Evolutionary conservation across 345 rosid genomes (phyloP), one percentile per base, ranked within the genome.

Genomic region (Salix arbutifolia): DNA sequence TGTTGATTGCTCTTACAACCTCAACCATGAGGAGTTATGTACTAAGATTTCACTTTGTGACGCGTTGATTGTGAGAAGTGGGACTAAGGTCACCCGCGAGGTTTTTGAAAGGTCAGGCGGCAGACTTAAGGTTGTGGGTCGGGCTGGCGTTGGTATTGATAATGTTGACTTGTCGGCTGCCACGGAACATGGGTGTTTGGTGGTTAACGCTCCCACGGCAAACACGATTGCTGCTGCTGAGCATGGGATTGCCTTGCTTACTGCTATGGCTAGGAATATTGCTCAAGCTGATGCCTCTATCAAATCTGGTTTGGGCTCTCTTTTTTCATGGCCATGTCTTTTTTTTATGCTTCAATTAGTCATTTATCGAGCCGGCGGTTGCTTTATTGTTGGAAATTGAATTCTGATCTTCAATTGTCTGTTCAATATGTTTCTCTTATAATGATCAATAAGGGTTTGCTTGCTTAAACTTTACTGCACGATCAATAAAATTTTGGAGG

Each of bases 1-100:
- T 33, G 79, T 72, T 25, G 83, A 80, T 35, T 80, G 83, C 77
- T 76, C 83, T 14, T 76, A 76, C 56, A 80, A 80, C 73, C 80
- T 80, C 25, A 65, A 61, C 69, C 73, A 46, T 0, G 83, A 80
- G 66, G 80, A 77, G 74, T 19, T 65, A 8, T 77, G 80, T 37
- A 71, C 80, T 7, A 77, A 77, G 52, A 77, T 77, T 31, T 77
- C 80, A 6, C 80, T 77, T 26, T 71, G 76, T 71, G 80, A 71
- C 16, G 80, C 76, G 38, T 52, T 77, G 53, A 71, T 77, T 46
- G 80, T 71, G 6, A 71, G 76, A 16, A 77, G 80, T 50, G 80
- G 80, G 25, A 77, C 80, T 19, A 77, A 50, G 42, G 76, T 77
- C 35, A 65, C 76, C 2, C 71, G 76, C 31, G 80, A 77, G 65